Percentiles rank a stretch among this genome's conserved stretches.
phyloP scores from a whole-genome alignment of 1,139 yeast species.

The Protomyces pachydermus region DNA sequence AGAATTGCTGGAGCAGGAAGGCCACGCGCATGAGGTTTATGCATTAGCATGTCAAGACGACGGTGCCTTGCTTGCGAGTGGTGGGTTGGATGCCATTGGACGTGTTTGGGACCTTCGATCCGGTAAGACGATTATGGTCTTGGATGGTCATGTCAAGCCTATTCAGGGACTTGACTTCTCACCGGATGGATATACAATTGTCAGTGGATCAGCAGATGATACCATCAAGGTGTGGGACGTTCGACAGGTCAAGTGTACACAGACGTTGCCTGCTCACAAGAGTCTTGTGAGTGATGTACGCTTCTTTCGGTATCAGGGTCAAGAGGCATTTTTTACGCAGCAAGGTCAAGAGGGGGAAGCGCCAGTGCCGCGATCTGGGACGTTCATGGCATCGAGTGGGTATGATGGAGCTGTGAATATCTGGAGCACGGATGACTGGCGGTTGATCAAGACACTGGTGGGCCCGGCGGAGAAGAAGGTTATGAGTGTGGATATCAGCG shows the following conservation, averaged over 20 bases:
- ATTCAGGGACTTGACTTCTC: conserved; percentile 72
- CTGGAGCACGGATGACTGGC: conserved; percentile 75
- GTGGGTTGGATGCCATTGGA: conserved; percentile 71
- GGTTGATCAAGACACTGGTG: conserved; percentile 49
- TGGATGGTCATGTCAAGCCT: conserved; percentile 67
- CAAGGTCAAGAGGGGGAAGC: conserved; percentile 33
- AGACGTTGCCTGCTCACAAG: conserved; percentile 70
- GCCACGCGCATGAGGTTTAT: conserved; percentile 73
- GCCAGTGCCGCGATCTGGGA: conserved; percentile 40
- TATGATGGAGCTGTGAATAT: conserved; percentile 52
- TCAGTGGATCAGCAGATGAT: conserved; percentile 83
- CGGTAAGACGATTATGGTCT: conserved; percentile 58
- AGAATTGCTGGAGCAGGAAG: conserved; percentile 64
- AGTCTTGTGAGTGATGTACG: conserved; percentile 65
- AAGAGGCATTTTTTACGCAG: conserved; percentile 37
- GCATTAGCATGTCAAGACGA: conserved; percentile 64
- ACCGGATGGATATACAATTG: conserved; percentile 66
- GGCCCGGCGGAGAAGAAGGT: conserved; percentile 65
- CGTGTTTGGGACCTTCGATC: conserved; percentile 82
- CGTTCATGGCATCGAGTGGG: conserved; percentile 56
- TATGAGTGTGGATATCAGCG: conserved; percentile 58
- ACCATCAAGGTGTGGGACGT: conserved; percentile 82
- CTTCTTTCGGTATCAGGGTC: conserved; percentile 38
- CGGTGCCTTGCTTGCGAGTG: conserved; percentile 71
- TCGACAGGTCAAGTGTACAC: conserved; percentile 47